A percentile compares a stretch with the other conserved stretches of the same genome.
Evolutionary conservation across 768 basidiomycete species (phyloP).

Genomic region (Pulveroboletus frians): DNA sequence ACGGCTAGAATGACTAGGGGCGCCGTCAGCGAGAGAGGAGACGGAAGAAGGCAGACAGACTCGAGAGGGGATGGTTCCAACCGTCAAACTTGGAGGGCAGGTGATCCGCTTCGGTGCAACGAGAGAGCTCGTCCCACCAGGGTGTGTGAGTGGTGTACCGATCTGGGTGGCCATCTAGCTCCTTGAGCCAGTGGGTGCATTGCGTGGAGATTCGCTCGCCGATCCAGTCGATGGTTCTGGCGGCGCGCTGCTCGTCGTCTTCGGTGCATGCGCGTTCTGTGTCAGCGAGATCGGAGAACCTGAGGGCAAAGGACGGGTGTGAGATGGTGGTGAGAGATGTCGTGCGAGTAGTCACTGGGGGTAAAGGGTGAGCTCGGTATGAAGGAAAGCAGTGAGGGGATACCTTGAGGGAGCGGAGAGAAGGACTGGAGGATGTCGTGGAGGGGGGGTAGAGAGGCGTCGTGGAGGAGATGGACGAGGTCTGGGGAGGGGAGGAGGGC

Average conservation of each 20-base stretch:
- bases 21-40: slow-evolving; percentile 8
- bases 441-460: slow-evolving; percentile 60
- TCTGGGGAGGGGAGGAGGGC: slow-evolving; percentile 70
- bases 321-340: slow-evolving; percentile 64
- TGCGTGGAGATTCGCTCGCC: slow-evolving; percentile 61
- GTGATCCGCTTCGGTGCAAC: slow-evolving; percentile 73
- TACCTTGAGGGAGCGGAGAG: slow-evolving; percentile 78
- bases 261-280: slow-evolving; percentile 72
- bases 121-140: slow-evolving; percentile 84
- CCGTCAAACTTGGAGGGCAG: slow-evolving; percentile 67
- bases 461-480: slow-evolving; percentile 53
- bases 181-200: slow-evolving; percentile 67
- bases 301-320: slow-evolving; percentile 66
- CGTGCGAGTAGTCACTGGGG: slow-evolving; percentile 74
- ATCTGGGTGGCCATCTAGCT: slow-evolving; percentile 46
- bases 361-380: slow-evolving; percentile 6
- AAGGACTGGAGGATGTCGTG: slow-evolving; percentile 78
- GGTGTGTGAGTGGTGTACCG: slow-evolving; percentile 49
- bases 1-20: slow-evolving; percentile 70
- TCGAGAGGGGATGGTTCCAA: slow-evolving; percentile 83
- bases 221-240: slow-evolving; percentile 84
- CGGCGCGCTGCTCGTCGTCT: slow-evolving; percentile 73
- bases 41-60: slow-evolving; percentile 40
- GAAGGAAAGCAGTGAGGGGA: not conserved
- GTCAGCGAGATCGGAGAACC: slow-evolving; percentile 72